These are phyloP conservation scores for Hygrophila difformis DNA, from an alignment of 257 asterid genomes.

Conservation along the genomic window DNA sequence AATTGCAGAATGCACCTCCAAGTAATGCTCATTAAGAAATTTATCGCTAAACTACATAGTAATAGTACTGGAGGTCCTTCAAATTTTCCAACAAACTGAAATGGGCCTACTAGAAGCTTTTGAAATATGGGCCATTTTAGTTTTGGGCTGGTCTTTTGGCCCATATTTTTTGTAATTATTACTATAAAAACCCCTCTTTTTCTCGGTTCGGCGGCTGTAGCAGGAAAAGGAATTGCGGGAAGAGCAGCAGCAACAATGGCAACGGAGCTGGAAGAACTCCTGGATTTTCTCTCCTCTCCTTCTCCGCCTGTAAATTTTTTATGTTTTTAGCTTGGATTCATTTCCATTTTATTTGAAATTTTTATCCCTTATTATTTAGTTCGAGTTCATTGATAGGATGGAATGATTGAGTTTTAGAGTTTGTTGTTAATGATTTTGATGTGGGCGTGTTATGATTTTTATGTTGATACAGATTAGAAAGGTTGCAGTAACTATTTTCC, in stretches of 20 bases:
- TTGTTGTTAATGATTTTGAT: background rate
- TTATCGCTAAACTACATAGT: too few species aligned
- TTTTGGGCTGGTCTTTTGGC: conserved; percentile 20
- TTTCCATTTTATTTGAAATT: background rate
- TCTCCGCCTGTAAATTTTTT: conserved; percentile 52
- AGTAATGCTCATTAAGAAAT: too few species aligned
- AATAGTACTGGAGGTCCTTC: too few species aligned
- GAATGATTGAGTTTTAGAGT: background rate
- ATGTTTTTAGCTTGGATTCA: background rate
- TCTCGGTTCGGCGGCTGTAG: too few species aligned
- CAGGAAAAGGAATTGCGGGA: background rate
- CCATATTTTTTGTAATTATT: background rate
- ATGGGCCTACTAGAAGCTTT: too few species aligned
- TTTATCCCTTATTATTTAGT: background rate
- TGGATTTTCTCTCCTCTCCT: conserved; percentile 72
- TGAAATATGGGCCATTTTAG: background rate
- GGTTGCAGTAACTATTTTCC: conserved; percentile 69
- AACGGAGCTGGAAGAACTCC: conserved; percentile 87
- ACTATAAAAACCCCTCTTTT: background rate
- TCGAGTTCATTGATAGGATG: background rate
- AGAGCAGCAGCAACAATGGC: conserved; percentile 56
- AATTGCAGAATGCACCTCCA: too few species aligned
- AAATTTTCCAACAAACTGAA: too few species aligned
- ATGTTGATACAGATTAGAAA: conserved; percentile 45
- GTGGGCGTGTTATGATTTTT: background rate